Base-by-base conservation (phyloP, 306 rosid genomes). In the Leucaena leucocephala region DNA sequence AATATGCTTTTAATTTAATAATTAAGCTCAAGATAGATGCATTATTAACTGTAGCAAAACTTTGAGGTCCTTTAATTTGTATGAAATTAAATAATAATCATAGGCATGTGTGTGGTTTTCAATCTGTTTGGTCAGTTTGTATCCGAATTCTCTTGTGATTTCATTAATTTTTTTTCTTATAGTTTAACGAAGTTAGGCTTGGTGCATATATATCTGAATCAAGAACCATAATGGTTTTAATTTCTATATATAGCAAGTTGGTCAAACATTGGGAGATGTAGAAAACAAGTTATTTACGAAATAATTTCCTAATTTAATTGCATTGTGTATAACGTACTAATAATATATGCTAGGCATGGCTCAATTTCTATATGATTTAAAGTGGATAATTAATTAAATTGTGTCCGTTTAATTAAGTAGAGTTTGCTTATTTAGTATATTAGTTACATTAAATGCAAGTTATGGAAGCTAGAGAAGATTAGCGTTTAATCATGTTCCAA, bases 71-170 rank as follows among this genome's bases (percentile, higher is more conserved):
- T 27, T 9, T 59, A 5, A 6, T 11, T 11, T 21, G 5, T 8
- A 16, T 16, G 19, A 15, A n/a, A 27, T 27, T 27, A 27, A 27
- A 27, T 27, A 52, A 52, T 52, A 52, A 52, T 52, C 17, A 5
- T 52, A 16, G 59, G 59, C n/a, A 55, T 19, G 2, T 12, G 6
- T 58, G 38, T 61, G 67, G 40, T 12, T 33, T 61, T 27, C n/a
- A 61, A 33, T 27, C 39, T 61, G 66, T 61, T 35, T 22, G 12
- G 19, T 16, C 27, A 16, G 46, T 65, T 38, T 65, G 48, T 39
- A 65, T 65, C 17, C n/a, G 44, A 66, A 39, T 66, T 66, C 71
- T 39, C 71, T 40, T 17, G 5, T 66, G 27, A 40, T 66, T 38
- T 64, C 16, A 16, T 1, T 0, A 1, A 3, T 15, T 36, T 61